Percentiles rank a stretch among this genome's conserved stretches.
Evolutionary conservation across 2,329 filamentous ascomycete species (phyloP).

Genomic region (Hypoxylon sp.): DNA sequence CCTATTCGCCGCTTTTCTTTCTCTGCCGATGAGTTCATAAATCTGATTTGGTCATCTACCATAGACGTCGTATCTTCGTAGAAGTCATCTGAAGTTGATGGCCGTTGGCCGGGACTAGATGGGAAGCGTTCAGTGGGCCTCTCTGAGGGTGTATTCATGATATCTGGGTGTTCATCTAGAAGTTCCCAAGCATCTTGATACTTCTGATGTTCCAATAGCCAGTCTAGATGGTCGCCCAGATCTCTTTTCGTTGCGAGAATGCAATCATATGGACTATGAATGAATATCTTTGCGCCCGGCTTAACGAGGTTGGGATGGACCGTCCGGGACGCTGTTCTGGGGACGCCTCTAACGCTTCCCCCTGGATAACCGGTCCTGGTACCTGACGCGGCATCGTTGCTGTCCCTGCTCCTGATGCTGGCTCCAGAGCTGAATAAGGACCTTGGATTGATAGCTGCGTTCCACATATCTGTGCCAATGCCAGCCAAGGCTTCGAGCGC

Average conservation of each 20-base stretch:
- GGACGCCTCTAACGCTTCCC: slow-evolving; percentile 54
- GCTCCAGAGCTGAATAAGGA: slow-evolving; percentile 89
- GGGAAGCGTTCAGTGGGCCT: slow-evolving; percentile 59
- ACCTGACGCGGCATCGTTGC: slow-evolving; percentile 71
- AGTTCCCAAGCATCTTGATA: slow-evolving; percentile 92
- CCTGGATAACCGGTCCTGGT: slow-evolving; percentile 60
- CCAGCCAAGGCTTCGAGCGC: slow-evolving; percentile 83
- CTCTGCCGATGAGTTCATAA: slow-evolving; percentile 76
- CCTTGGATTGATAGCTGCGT: slow-evolving; percentile 88
- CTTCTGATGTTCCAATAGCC: slow-evolving; percentile 85
- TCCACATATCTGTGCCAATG: slow-evolving; percentile 84
- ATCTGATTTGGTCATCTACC: slow-evolving; percentile 71
- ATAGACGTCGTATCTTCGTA: slow-evolving; percentile 80
- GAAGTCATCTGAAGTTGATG: slow-evolving; percentile 70
- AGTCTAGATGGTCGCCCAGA: slow-evolving; percentile 85
- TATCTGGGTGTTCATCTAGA: slow-evolving; percentile 88
- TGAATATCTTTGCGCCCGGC: slow-evolving; percentile 81
- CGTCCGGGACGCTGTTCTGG: slow-evolving; percentile 52
- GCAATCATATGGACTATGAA: slow-evolving; percentile 97
- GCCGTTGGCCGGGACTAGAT: slow-evolving; percentile 60
- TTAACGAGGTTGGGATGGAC: slow-evolving; percentile 70
- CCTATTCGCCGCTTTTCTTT: slow-evolving; percentile 93
- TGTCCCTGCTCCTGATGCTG: slow-evolving; percentile 76
- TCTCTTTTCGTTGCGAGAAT: slow-evolving; percentile 92
- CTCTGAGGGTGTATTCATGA: slow-evolving; percentile 63